Conservation (phyloP, 2,329 filamentous ascomycete species). For the Fusarium paranaense region DNA sequence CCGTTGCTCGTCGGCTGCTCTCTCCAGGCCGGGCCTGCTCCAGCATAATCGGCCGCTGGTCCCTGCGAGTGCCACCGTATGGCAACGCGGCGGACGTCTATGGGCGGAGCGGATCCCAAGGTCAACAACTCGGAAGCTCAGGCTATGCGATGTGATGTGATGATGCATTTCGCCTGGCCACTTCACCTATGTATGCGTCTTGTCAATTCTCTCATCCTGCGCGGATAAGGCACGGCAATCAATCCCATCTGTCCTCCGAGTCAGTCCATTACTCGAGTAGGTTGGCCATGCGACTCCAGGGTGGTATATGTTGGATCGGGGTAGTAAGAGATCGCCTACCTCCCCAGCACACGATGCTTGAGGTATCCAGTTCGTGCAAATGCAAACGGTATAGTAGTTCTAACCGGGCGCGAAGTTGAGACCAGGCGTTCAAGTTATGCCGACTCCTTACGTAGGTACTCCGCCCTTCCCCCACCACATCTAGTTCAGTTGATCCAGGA, state of each 20-base stretch:
- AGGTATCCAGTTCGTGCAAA: slow-evolving; percentile 8
- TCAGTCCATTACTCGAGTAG: slow-evolving; percentile 27
- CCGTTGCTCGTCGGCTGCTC: slow-evolving; percentile 27
- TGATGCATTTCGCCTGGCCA: slow-evolving; percentile 39
- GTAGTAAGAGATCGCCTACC: slow-evolving; percentile 3
- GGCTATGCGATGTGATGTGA: slow-evolving; percentile 44
- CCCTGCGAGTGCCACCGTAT: slow-evolving; percentile 34
- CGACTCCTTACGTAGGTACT: not conserved
- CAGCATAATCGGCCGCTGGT: slow-evolving; percentile 36
- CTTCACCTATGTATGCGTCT: slow-evolving; percentile 21
- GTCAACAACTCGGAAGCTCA: slow-evolving; percentile 33
- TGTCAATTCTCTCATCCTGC: slow-evolving; percentile 25
- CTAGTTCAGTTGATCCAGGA: not conserved
- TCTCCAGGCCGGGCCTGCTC: slow-evolving; percentile 27
- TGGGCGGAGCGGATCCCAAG: slow-evolving; percentile 40
- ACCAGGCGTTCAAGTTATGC: slow-evolving; percentile 5
- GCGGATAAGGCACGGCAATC: slow-evolving; percentile 35
- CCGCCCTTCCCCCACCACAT: not conserved
- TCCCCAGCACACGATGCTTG: not conserved
- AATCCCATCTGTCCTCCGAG: slow-evolving; percentile 24
- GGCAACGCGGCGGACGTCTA: slow-evolving; percentile 39
- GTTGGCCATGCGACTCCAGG: slow-evolving; percentile 12
- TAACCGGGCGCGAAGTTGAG: not conserved
- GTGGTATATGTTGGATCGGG: not conserved
- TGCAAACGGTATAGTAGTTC: not conserved